Evolutionary conservation across 805 yeast genomes (phyloP), one percentile per base, ranked within the genome.

Genomic region (Candida sphagnicola): DNA sequence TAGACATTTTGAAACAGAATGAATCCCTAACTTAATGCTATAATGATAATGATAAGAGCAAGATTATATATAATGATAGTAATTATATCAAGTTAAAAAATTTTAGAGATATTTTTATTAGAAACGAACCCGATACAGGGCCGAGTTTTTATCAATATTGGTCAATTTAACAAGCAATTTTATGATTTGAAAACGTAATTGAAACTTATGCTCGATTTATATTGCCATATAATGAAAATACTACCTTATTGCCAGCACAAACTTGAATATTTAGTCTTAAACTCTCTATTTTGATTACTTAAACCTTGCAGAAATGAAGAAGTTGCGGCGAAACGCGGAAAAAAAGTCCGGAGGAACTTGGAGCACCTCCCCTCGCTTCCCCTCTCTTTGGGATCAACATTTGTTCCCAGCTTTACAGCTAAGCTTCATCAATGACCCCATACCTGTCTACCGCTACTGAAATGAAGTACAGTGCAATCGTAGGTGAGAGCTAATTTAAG

Each of bases 1-100:
- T 25, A 16, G 38, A 33, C 35, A 33, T 33, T 5, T 10, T 21
- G 10, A 21, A 21, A n/a, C n/a, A n/a, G n/a, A n/a, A n/a, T n/a
- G n/a, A n/a, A n/a, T n/a, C n/a, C n/a, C n/a, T n/a, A n/a, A n/a
- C n/a, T n/a, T n/a, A n/a, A n/a, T n/a, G n/a, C n/a, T n/a, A n/a
- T n/a, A n/a, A n/a, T n/a, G n/a, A n/a, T 21, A 21, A 6, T 21
- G 24, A 10, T 6, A 21, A 21, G 24, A 6, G 10, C 24, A 10
- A 10, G 24, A 21, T 21, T 21, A 21, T 21, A 21, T 21, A 21
- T 10, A 26, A 26, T 5, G 29, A 13, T 26, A 26, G 15, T 26
- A 26, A 8, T 8, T 26, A n/a, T 26, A 26, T 8, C 6, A 8
- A 26, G 6, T 5, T 8, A 26, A 26, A 26, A 26, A 26, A 12